These are phyloP conservation scores for Gossypium thurberi DNA, from an alignment of 345 rosid genomes.

Conservation along the genomic window DNA sequence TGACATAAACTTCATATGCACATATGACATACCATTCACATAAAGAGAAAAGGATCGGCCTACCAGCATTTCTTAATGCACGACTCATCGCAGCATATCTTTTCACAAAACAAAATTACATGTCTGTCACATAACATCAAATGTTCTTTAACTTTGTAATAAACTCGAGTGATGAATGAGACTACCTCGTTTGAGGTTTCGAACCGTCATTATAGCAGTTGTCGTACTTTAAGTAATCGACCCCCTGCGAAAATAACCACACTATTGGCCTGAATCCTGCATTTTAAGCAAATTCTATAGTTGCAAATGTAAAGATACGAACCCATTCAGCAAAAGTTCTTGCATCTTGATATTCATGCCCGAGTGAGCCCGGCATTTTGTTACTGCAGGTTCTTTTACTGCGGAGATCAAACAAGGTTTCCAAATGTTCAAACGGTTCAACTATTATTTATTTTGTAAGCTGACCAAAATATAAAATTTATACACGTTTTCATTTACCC, in stretches of 20 bases:
- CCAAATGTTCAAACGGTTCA: not conserved
- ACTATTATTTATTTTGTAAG: not conserved
- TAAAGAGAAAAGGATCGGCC: conserved; percentile 37
- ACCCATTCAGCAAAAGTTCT: conserved; percentile 53
- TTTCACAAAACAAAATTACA: not conserved
- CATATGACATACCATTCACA: conserved; percentile 41
- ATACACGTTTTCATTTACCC: conserved; percentile 27
- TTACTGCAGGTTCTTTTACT: conserved; percentile 48
- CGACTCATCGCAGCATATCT: conserved; percentile 45
- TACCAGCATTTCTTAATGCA: conserved; percentile 35
- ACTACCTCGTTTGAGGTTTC: conserved; percentile 31
- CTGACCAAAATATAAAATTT: not conserved
- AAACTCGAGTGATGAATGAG: not conserved
- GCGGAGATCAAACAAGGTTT: not conserved
- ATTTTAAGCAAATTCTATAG: not conserved
- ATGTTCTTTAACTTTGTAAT: not conserved
- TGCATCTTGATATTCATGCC: conserved; percentile 54
- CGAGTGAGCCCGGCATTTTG: conserved; percentile 53
- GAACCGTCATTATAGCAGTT: conserved; percentile 36
- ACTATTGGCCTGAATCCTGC: not conserved
- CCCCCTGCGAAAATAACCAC: not conserved
- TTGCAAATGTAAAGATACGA: conserved; percentile 1
- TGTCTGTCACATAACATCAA: not conserved
- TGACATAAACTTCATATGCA: conserved; percentile 14
- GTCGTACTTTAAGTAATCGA: conserved; percentile 46